phyloP scores from a whole-genome alignment of 441 rosid species.

The Dalechampia spathulata region DNA sequence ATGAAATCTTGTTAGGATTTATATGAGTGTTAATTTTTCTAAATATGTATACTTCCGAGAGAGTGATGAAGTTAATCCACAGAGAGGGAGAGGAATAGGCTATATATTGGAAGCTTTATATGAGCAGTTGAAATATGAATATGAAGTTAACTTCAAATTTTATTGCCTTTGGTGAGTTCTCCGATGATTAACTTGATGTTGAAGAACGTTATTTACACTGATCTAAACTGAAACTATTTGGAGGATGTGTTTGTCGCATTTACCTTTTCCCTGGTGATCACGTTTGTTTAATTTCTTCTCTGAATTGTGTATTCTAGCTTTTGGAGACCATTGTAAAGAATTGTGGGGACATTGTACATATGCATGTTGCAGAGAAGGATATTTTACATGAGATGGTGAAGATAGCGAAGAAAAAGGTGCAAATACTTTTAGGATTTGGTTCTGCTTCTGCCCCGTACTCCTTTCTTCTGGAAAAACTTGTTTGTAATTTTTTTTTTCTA shows the following conservation, averaged over 20 bases:
- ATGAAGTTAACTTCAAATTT: background rate
- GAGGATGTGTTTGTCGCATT: too few species aligned
- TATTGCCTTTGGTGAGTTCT: background rate
- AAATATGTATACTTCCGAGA: background rate
- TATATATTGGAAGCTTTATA: background rate
- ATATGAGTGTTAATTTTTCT: background rate
- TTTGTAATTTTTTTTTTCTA: slow-evolving; percentile 20
- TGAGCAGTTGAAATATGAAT: background rate
- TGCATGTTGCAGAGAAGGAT: slow-evolving; percentile 96
- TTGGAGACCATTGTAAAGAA: slow-evolving; percentile 96
- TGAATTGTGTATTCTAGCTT: slow-evolving; percentile 39
- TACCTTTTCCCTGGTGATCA: slow-evolving; percentile 5
- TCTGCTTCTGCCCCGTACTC: slow-evolving; percentile 9
- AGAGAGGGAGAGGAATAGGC: background rate
- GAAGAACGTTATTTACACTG: background rate
- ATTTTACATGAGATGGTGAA: slow-evolving; percentile 93
- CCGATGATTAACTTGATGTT: background rate
- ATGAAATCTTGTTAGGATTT: background rate
- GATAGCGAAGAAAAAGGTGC: slow-evolving; percentile 88
- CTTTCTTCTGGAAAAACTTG: slow-evolving; percentile 16
- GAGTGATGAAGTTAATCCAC: background rate
- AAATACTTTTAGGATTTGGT: slow-evolving; percentile 17
- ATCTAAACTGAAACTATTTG: background rate
- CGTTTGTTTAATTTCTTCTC: slow-evolving; percentile 11
- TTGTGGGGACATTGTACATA: slow-evolving; percentile 95